phyloP scores from a whole-genome alignment of 2,329 filamentous ascomycete genomes.

The Aciculosporium take region DNA sequence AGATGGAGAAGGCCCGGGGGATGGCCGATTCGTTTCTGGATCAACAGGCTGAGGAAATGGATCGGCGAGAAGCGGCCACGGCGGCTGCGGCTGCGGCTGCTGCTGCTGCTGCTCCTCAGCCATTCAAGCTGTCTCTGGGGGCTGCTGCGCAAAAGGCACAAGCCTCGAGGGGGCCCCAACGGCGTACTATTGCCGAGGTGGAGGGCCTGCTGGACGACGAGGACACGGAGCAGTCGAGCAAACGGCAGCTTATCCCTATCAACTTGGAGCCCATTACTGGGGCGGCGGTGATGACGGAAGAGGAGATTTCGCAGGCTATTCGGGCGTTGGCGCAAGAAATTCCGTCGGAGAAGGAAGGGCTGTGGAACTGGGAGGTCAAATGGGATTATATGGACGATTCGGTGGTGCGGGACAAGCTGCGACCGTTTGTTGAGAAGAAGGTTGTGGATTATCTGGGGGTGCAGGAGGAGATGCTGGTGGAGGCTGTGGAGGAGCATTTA shows the following conservation, averaged over 20 bases:
- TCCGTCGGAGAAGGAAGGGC: conserved; percentile 66
- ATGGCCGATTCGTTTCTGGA: conserved; percentile 87
- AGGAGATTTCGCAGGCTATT: conserved; percentile 73
- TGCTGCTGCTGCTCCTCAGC: conserved; percentile 42
- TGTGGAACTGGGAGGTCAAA: conserved; percentile 87
- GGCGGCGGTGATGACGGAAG: conserved; percentile 55
- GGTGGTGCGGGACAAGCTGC: conserved; percentile 70
- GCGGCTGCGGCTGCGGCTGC: conserved; percentile 10
- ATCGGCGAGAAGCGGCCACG: conserved; percentile 26
- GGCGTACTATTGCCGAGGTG: conserved; percentile 81
- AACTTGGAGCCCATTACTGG: conserved; percentile 60
- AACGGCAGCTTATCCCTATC: conserved; percentile 67
- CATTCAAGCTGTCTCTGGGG: conserved; percentile 86
- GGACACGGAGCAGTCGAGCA: conserved; percentile 59
- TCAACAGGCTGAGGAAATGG: conserved; percentile 66
- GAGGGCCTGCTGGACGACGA: conserved; percentile 92
- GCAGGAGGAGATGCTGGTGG: conserved; percentile 89
- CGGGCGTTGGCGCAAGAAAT: conserved; percentile 79
- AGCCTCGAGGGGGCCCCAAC: conserved; percentile 40
- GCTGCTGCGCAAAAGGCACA: conserved; percentile 66
- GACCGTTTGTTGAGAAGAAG: conserved; percentile 95
- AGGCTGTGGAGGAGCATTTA: conserved; percentile 80
- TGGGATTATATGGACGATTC: conserved; percentile 83
- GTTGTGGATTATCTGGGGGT: conserved; percentile 93
- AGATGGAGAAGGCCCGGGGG: conserved; percentile 64